Conservation (phyloP, 2,329 filamentous ascomycete species). For the Lachnellula hyalina region DNA sequence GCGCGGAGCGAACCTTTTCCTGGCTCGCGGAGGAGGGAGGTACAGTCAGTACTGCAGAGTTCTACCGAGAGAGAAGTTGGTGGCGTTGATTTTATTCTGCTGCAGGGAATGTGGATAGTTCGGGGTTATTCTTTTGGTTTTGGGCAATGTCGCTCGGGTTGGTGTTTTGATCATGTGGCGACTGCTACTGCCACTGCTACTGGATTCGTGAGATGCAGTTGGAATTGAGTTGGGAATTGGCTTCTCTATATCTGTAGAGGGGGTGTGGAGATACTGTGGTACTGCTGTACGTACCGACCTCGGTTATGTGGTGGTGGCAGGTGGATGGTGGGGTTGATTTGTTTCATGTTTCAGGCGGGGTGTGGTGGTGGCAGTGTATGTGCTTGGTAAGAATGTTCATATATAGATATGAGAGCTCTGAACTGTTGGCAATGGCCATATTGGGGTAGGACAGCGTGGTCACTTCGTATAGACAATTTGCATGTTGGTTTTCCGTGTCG, state of each 20-base stretch:
- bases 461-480: neutral
- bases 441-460: neutral
- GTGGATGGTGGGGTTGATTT: neutral
- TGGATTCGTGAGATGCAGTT: neutral
- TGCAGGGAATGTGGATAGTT: neutral
- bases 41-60: too few species aligned
- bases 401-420: neutral
- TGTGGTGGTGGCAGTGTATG: neutral
- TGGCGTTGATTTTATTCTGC: neutral
- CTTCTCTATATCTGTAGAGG: neutral
- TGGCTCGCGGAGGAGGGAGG: too few species aligned
- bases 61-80: constrained; percentile 4
- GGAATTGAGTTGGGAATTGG: neutral
- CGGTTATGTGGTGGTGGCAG: constrained; percentile 1
- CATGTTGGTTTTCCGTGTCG: too few species aligned
- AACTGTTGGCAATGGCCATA: neutral
- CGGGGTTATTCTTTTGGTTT: neutral
- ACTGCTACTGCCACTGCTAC: too few species aligned
- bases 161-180: too few species aligned
- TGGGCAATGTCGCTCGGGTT: too few species aligned
- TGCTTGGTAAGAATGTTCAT: neutral
- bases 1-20: constrained; percentile 7
- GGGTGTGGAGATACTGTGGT: neutral
- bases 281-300: neutral
- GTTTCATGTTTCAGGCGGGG: constrained; percentile 2